Evolutionary conservation across 2,329 filamentous ascomycete species (phyloP), one percentile per base, ranked within the genome.

Genomic region (Raffaelea arxii): DNA sequence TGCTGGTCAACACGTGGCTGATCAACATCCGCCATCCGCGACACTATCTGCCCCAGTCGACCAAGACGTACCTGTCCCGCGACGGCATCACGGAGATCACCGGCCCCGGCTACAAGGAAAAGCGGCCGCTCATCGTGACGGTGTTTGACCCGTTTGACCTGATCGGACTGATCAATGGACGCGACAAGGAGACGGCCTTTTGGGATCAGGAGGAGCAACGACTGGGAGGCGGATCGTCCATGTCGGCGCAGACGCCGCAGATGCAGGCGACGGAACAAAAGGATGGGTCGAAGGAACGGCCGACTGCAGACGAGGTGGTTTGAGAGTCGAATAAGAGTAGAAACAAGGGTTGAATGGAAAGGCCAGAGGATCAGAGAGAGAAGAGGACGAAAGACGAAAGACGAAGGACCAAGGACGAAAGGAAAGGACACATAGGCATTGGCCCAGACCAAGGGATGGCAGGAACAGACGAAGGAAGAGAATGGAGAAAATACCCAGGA

Each of bases 11-110:
- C 52, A 63, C 64, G 10, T 58, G 65, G 25, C 55, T 79, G 53
- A 65, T 74, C 57, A 79, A 77, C 49, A 35, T 65, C 3, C 60
- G 69, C 4, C 71, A 78, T 51, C 75, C 75, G 21, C 64, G 74
- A 30, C 62, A 63, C 25, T 76, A 65, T 53, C 58, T 80, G 18
- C 77, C 76, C 0, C 54, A 61, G 48, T 67, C 63, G 48, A 67
- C 68, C 40, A 71, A 67, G 49, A 64, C 72, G 5, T 77, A 76
- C 53, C 65, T 80, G 3, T 64, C 65, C 1, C 56, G 56, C 43
- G 74, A 79, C 55, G 72, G 73, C 1, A 54, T 61, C 4, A 70
- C 69, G 1, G 73, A 77, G 59, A 57, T 75, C 32, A 58, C 61
- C 25, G 72, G 73, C 0, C 65, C 66, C 3, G 72, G 71, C 2